Evolutionary conservation across 169 alveolate genomes (phyloP).

Genomic region (Ichthyophthirius multifiliis): DNA sequence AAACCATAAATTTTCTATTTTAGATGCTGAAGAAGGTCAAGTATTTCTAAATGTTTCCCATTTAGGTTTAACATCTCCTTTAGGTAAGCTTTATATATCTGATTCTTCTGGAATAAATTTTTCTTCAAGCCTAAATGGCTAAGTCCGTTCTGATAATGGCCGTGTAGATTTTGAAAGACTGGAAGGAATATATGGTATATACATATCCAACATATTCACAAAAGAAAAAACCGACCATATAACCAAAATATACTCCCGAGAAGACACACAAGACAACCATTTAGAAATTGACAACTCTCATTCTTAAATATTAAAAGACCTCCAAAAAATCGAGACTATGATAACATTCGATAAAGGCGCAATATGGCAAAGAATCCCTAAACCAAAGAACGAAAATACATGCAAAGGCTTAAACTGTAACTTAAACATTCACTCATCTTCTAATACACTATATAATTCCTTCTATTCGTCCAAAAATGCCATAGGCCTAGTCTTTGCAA

Average conservation of each 20-base stretch:
- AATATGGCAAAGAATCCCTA: constrained; percentile 93
- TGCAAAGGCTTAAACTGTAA: constrained; percentile 84
- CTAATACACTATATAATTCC: constrained; percentile 87
- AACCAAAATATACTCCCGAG: constrained; percentile 26
- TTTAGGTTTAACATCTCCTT: constrained; percentile 79
- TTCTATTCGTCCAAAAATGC: constrained; percentile 95
- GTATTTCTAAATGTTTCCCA: constrained; percentile 96
- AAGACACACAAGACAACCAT: constrained; percentile 41
- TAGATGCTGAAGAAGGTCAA: constrained; percentile 96
- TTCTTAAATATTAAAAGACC: constrained; percentile 53
- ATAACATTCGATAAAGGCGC: constrained; percentile 98
- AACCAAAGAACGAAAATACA: constrained; percentile 92
- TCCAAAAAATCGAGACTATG: constrained; percentile 85
- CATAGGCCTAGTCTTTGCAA: constrained; percentile 96
- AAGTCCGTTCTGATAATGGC: constrained; percentile 88
- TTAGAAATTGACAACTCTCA: constrained; percentile 36
- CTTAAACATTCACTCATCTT: constrained; percentile 87
- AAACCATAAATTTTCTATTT: constrained; percentile 92
- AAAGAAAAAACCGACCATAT: constrained; percentile 58
- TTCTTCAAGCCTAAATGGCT: constrained; percentile 90
- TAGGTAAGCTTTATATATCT: constrained; percentile 95
- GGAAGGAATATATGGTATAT: constrained; percentile 94
- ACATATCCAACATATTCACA: constrained; percentile 93
- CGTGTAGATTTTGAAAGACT: constrained; percentile 96
- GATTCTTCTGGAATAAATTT: constrained; percentile 94